These are phyloP conservation scores for Leccinum longicurvipes DNA, from an alignment of 768 basidiomycete species.

Conservation along the genomic window DNA sequence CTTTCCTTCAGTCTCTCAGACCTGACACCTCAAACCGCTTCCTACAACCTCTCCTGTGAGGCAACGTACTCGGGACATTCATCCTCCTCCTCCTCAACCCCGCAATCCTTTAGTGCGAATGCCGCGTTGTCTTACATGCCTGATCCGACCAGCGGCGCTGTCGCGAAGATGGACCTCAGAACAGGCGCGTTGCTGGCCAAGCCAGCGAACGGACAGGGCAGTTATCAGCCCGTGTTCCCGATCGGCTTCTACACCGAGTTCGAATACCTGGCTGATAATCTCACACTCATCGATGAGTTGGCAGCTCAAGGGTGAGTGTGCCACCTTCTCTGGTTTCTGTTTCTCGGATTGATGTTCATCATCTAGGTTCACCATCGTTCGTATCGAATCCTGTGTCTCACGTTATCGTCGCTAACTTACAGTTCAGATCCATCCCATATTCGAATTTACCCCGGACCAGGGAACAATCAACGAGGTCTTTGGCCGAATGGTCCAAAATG, in stretches of 20 bases:
- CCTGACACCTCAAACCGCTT: constrained; percentile 38
- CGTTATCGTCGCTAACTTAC: constrained; percentile 5
- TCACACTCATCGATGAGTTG: constrained; percentile 30
- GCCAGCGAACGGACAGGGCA: constrained; percentile 45
- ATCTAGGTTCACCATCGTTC: constrained; percentile 27
- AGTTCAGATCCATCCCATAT: constrained; percentile 62
- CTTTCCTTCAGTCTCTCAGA: constrained; percentile 45
- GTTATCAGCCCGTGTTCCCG: constrained; percentile 49
- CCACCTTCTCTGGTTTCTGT: background rate
- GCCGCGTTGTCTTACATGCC: constrained; percentile 49
- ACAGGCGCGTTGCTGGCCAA: constrained; percentile 53
- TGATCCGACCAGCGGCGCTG: constrained; percentile 42
- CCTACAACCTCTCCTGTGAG: constrained; percentile 31
- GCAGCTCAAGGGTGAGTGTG: constrained; percentile 26
- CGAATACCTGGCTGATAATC: constrained; percentile 21
- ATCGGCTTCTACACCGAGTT: constrained; percentile 46
- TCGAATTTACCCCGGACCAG: constrained; percentile 54
- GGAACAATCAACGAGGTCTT: constrained; percentile 46
- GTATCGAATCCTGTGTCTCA: constrained; percentile 4
- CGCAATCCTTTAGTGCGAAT: constrained; percentile 41
- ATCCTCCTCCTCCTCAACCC: constrained; percentile 24
- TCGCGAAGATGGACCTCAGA: constrained; percentile 58
- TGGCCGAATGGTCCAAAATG: constrained; percentile 65
- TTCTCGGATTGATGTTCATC: background rate
- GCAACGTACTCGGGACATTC: constrained; percentile 27